phyloP scores from a whole-genome alignment of 192 early-diverging fungal species.

The Entrophospora sp. region DNA sequence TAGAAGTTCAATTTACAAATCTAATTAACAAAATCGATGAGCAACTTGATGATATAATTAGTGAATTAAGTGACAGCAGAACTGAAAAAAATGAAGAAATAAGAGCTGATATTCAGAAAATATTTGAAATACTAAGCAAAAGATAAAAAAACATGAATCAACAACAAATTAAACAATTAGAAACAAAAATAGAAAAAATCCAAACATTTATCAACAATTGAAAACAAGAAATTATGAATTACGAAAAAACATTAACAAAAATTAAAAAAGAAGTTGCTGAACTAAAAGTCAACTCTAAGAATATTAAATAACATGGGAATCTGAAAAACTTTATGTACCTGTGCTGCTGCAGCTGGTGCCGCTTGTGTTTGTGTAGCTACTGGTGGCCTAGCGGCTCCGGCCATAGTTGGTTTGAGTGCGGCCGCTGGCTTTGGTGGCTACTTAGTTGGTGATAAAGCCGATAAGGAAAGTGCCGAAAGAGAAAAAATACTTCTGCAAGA shows the following conservation, averaged over 20 bases:
- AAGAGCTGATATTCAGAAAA: not conserved
- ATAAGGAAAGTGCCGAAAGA: too few species aligned
- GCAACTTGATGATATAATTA: not conserved
- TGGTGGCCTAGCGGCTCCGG: not conserved
- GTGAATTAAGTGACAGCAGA: not conserved
- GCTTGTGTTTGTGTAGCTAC: not conserved
- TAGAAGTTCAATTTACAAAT: not conserved
- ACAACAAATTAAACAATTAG: not conserved
- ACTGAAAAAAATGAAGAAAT: not conserved
- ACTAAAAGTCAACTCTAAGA: not conserved
- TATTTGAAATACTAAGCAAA: not conserved
- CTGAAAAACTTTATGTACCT: not conserved
- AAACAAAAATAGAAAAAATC: not conserved
- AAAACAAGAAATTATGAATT: not conserved
- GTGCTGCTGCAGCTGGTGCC: not conserved
- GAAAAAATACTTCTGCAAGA: too few species aligned
- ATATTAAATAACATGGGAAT: not conserved
- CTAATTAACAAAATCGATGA: not conserved
- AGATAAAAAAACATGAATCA: conserved; percentile 5
- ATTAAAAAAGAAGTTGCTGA: not conserved
- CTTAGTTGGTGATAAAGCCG: not conserved
- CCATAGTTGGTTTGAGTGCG: not conserved
- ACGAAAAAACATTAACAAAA: not conserved
- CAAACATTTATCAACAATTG: not conserved
- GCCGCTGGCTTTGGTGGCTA: not conserved